Base-by-base conservation (phyloP, 768 basidiomycete genomes). In the Amanita molliuscula region DNA sequence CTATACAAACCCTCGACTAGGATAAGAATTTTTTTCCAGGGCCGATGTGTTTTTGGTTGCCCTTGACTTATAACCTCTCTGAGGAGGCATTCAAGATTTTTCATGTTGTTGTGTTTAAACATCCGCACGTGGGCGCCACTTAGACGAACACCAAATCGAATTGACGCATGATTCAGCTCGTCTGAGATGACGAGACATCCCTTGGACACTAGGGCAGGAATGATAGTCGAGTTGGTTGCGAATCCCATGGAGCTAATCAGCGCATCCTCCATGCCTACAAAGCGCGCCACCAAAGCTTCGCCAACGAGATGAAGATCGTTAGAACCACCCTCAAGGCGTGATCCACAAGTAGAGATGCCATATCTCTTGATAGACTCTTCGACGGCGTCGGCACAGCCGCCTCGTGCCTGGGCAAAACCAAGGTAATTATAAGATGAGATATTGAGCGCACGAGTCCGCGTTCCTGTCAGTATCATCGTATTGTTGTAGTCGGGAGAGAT, bases 341-440 rank as follows among this genome's bases (percentile, higher is more conserved):
- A 60, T 21, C 90, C 92, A 51, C 82, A 82, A 0, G 83, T 70
- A 2, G 83, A 79, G 15, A 93, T 67, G 21, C 95, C 95, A 60
- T 93, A 94, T 3, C 82, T 79, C 54, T 72, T 75, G 63, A 98
- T 79, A 16, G 75, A 69, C 54, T 88, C 84, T 61, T 94, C 92
- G 6, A 91, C 94, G 4, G 89, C 90, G 61, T 98, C 96, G 6
- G 96, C 90, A 62, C 93, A 96, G 5, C 88, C 88, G 11, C 96
- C 96, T 3, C 79, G 77, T 13, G 85, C 87, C 62, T 95, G 91
- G 0, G 95, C 96, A 61, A 99, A 99, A 3, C 96, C 96, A 59
- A 99, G 90, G 63, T 98, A 99, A 69, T 98, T 99, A 73, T 99
- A 99, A 6, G 92, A 96, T 0, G 93, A 94, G 56, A 98, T 87